A percentile compares a stretch with the other conserved stretches of the same genome.
Conservation (phyloP, 2,329 filamentous ascomycete genomes). For the Emergomyces africanus region DNA sequence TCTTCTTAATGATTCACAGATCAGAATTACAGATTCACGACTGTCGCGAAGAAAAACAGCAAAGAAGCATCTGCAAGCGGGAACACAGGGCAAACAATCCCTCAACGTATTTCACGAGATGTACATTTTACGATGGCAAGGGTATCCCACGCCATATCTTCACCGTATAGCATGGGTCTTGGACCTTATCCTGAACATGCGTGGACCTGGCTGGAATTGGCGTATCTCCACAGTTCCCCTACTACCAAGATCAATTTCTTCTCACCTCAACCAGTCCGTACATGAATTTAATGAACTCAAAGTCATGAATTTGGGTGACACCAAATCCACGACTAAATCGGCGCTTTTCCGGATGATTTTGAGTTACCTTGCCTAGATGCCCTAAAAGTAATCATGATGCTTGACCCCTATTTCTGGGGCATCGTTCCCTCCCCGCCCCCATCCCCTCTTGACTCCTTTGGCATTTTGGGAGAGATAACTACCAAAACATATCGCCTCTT, state of each 20-base stretch:
- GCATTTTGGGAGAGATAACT: constrained; percentile 31
- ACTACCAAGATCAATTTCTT: constrained; percentile 18
- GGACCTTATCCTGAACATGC: constrained; percentile 45
- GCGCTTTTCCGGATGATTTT: constrained; percentile 37
- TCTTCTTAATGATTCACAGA: neutral
- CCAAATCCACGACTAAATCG: constrained; percentile 33
- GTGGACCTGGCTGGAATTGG: constrained; percentile 50
- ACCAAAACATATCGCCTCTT: constrained; percentile 45
- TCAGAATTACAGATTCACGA: neutral
- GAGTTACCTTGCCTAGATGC: constrained; percentile 58
- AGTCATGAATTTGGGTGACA: constrained; percentile 23
- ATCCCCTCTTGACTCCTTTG: constrained; percentile 30
- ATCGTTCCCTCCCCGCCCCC: constrained; percentile 37
- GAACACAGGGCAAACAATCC: neutral
- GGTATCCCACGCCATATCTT: constrained; percentile 37
- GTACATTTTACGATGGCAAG: constrained; percentile 39
- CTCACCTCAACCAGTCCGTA: constrained; percentile 11
- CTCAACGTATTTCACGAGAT: constrained; percentile 5
- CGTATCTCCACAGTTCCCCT: constrained; percentile 35
- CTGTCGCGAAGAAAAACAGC: neutral
- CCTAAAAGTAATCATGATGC: constrained; percentile 54
- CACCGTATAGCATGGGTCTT: constrained; percentile 47
- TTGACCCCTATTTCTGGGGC: constrained; percentile 65
- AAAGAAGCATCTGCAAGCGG: neutral
- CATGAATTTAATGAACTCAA: constrained; percentile 8